Conservation (phyloP, 768 basidiomycete species). For the Amanita inopinata region DNA sequence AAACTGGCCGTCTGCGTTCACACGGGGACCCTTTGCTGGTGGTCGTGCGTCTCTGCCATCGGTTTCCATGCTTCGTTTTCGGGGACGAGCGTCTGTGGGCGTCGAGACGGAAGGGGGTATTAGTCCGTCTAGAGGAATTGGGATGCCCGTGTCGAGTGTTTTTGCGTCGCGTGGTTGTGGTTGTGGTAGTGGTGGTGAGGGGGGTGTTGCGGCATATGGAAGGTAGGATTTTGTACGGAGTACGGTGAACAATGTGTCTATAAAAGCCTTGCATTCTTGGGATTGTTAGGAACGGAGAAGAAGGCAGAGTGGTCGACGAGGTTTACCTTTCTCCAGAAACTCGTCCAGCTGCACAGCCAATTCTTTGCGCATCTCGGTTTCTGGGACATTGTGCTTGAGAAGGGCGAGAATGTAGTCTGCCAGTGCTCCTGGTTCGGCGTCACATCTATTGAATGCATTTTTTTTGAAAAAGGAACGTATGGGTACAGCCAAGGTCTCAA, state of each 20-base stretch:
- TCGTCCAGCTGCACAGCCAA: constrained; percentile 73
- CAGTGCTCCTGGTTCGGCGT: constrained; percentile 90
- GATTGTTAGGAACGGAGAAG: constrained; percentile 7
- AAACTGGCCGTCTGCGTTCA: constrained; percentile 57
- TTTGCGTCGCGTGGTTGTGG: constrained; percentile 34
- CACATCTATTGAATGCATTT: constrained; percentile 52
- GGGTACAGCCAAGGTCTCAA: constrained; percentile 9
- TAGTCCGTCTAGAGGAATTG: constrained; percentile 66
- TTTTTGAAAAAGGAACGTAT: constrained; percentile 13
- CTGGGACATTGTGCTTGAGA: constrained; percentile 80
- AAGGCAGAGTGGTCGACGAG: background rate
- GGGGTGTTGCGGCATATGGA: constrained; percentile 44
- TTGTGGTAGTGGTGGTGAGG: constrained; percentile 30
- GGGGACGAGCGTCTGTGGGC: constrained; percentile 39
- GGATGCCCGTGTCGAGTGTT: constrained; percentile 57
- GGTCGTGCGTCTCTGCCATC: constrained; percentile 52
- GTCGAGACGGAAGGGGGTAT: constrained; percentile 32
- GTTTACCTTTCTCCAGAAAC: constrained; percentile 84
- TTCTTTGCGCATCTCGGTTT: constrained; percentile 75
- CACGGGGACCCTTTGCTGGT: constrained; percentile 63
- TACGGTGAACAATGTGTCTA: constrained; percentile 78
- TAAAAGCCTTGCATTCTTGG: constrained; percentile 63
- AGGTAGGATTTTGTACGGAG: constrained; percentile 81
- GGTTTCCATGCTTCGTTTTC: constrained; percentile 56
- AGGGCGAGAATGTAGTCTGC: constrained; percentile 93